Evolutionary conservation across 805 yeast species (phyloP), one percentile per base, ranked within the genome.

Genomic region (Candida yuanshanica): DNA sequence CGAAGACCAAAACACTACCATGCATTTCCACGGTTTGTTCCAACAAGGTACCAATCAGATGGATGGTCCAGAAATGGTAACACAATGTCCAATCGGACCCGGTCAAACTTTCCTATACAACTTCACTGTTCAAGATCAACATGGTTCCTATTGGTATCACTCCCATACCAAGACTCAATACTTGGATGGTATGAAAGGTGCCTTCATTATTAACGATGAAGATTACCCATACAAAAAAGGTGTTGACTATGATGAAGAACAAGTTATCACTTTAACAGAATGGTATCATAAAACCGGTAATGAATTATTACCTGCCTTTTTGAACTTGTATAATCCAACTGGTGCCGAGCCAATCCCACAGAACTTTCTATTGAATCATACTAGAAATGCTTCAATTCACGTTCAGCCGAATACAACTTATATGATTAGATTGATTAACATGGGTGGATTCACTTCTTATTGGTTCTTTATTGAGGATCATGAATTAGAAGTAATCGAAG

Each of bases 261-360:
- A 79, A 17, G 62, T 74, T 13, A 58, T 91, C 46, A 66, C 84
- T 8, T 52, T 93, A 33, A 69, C 83, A 36, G 99, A 93, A 56
- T 90, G 96, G 95, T 93, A 93, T 68, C 96, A 88, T 60, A 72
- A 56, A 10, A 41, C 55, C 5, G 70, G 81, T 24, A 67, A 68
- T 20, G 76, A 63, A 29, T 68, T 83, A 50, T 65, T 60, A 17
- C 66, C 72, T 14, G 44, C 53, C 27, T 90, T 93, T 68, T 59
- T 89, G 69, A 76, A 67, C 50, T 60, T 81, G 47, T 80, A 72
- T 69, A 93, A 93, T 65, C 99, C 99, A 44, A 87, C 96, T 9
- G 99, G 99, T 58, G 96, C 98, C 34, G 99, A 93, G 68, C 99
- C 99, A 38, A 81, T 93, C 52, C 99, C 99, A 8, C 83, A 85